These are phyloP conservation scores for Megacollybia marginata DNA, from an alignment of 768 basidiomycete species.

Conservation along the genomic window DNA sequence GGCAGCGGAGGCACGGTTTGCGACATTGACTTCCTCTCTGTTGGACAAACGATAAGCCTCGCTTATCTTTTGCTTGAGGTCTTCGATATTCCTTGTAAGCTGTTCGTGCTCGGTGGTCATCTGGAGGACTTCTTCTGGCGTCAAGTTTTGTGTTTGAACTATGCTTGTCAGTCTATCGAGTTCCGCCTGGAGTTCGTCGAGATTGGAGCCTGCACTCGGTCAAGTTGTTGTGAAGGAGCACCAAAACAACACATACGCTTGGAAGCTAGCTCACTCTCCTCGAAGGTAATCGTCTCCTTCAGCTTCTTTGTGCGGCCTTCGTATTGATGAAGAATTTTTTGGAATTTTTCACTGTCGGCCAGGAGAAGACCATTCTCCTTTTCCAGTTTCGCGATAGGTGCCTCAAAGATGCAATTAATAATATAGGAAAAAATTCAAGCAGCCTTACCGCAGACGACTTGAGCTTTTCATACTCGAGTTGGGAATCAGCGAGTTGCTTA, in stretches of 20 bases:
- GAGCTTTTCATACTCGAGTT: conserved; percentile 49
- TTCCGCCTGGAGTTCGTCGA: conserved; percentile 60
- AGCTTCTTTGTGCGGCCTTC: conserved; percentile 64
- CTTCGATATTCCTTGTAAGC: conserved; percentile 64
- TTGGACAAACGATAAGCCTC: conserved; percentile 69
- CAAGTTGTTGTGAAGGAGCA: background rate
- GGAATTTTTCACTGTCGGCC: conserved; percentile 73
- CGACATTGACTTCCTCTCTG: conserved; percentile 77
- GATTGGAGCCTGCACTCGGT: conserved; percentile 39
- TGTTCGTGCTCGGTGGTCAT: conserved; percentile 90
- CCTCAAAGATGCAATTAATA: conserved; percentile 23
- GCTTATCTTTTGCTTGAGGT: conserved; percentile 66
- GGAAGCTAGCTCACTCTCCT: conserved; percentile 54
- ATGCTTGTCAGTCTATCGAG: conserved; percentile 53
- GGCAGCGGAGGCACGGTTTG: conserved; percentile 70
- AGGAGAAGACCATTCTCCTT: conserved; percentile 57
- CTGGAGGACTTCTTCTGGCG: conserved; percentile 82
- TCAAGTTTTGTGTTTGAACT: conserved; percentile 83
- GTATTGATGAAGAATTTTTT: conserved; percentile 64
- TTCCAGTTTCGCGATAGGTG: conserved; percentile 57
- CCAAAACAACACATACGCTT: conserved; percentile 33
- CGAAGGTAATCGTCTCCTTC: conserved; percentile 56
- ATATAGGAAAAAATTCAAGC: background rate
- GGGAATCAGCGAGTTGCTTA: conserved; percentile 36
- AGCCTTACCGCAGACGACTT: conserved; percentile 50